These are phyloP conservation scores for Ceratocystis cacaofunesta DNA, from an alignment of 2,329 filamentous ascomycete genomes.

Conservation along the genomic window DNA sequence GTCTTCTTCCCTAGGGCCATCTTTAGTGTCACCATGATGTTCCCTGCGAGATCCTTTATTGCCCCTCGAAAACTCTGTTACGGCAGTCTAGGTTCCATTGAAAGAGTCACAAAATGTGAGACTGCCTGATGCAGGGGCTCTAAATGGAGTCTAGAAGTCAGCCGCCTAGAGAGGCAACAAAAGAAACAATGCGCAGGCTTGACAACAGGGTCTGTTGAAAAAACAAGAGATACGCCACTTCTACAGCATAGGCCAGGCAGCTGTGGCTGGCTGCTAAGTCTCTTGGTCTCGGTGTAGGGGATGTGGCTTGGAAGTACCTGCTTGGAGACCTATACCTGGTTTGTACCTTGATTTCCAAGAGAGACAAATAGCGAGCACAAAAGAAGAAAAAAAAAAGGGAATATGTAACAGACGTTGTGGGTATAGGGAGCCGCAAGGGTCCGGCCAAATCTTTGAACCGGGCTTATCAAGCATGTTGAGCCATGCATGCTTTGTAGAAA, in stretches of 20 bases:
- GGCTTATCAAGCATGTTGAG: too few relatives aligned
- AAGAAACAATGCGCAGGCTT: background rate
- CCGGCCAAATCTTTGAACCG: too few relatives aligned
- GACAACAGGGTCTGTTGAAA: background rate
- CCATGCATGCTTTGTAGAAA: too few relatives aligned
- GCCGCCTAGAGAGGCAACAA: background rate
- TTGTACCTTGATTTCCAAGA: background rate
- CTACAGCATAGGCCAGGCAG: background rate
- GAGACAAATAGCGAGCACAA: background rate
- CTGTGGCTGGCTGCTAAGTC: background rate
- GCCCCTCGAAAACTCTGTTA: too few relatives aligned
- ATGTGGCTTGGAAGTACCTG: too few relatives aligned
- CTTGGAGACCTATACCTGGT: background rate
- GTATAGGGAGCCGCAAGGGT: too few relatives aligned
- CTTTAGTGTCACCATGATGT: too few relatives aligned
- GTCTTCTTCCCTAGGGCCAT: too few relatives aligned
- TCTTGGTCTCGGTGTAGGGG: too few relatives aligned
- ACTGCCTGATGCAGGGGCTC: background rate
- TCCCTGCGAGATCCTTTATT: too few relatives aligned
- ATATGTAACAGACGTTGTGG: too few relatives aligned
- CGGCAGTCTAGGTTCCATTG: background rate
- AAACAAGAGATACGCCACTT: background rate
- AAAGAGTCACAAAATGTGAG: background rate
- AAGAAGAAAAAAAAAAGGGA: too few relatives aligned
- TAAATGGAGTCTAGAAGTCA: background rate